phyloP scores from a whole-genome alignment of 495 filamentous ascomycete species.

The Terfezia claveryi region DNA sequence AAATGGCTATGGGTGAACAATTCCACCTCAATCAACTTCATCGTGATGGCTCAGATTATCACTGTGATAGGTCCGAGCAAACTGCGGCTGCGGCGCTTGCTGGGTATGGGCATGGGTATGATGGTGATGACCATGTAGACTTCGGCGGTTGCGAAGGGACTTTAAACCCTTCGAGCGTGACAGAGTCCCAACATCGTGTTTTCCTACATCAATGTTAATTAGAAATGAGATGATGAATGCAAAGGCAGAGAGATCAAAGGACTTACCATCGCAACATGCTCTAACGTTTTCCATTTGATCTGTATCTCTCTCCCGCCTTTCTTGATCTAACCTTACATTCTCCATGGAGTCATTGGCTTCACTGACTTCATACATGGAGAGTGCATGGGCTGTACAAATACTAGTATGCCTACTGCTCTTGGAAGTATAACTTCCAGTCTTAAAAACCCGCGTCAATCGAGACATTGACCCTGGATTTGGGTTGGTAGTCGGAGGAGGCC shows the following conservation, averaged over 20 bases:
- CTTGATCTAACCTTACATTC: slow-evolving; percentile 52
- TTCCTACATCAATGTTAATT: slow-evolving; percentile 29
- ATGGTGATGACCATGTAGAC: slow-evolving; percentile 1
- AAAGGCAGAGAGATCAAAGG: background rate
- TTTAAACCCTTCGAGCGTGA: slow-evolving; percentile 15
- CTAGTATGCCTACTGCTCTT: slow-evolving; percentile 25
- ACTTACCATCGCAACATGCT: slow-evolving; percentile 89
- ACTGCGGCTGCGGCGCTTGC: background rate
- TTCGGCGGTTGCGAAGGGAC: slow-evolving; percentile 22
- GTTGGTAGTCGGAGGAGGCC: slow-evolving; percentile 23
- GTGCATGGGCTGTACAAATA: background rate
- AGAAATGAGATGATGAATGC: too few relatives aligned
- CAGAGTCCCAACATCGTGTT: slow-evolving; percentile 46
- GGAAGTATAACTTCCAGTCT: slow-evolving; percentile 22
- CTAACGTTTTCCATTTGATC: slow-evolving; percentile 82
- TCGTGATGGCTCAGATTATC: background rate
- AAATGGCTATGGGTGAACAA: too few relatives aligned
- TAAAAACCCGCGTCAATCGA: slow-evolving; percentile 21
- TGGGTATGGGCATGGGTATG: background rate
- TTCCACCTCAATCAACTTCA: too few relatives aligned
- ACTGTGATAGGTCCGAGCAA: background rate
- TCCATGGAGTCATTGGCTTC: slow-evolving; percentile 57
- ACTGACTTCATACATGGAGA: slow-evolving; percentile 45
- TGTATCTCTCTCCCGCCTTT: slow-evolving; percentile 46
- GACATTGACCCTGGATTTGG: slow-evolving; percentile 23